Conservation (phyloP, 129 eudicot species). For the Chrysanthemum lavandulifolium region DNA sequence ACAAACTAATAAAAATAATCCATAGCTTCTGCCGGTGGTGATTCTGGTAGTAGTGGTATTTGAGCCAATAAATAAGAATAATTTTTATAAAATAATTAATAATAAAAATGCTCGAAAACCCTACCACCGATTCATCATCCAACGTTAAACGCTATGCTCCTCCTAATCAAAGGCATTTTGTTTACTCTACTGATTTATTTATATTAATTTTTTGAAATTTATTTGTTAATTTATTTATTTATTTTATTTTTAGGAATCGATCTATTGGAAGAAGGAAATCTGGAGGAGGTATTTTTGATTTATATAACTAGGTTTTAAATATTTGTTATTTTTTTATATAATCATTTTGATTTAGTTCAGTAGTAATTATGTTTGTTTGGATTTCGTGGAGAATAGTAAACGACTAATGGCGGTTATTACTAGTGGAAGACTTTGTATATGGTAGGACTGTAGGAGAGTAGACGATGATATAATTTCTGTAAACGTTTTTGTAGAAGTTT, state of each 20-base stretch:
- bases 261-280: constrained; percentile 84
- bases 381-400: not conserved
- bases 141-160: constrained; percentile 83
- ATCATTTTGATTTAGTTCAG: not conserved
- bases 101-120: constrained; percentile 64
- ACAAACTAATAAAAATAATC: not conserved
- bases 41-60: too few relatives aligned
- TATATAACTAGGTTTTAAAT: too few relatives aligned
- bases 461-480: too few relatives aligned
- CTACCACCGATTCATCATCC: constrained; percentile 54
- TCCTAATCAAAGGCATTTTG: constrained; percentile 64
- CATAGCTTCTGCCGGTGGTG: too few relatives aligned
- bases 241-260: constrained; percentile 50
- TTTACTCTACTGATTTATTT: not conserved
- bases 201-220: not conserved
- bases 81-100: not conserved
- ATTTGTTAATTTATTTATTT: not conserved
- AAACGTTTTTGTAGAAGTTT: too few relatives aligned
- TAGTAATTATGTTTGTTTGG: constrained; percentile 1
- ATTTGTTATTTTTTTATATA: not conserved
- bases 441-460: too few relatives aligned
- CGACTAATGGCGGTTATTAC: too few relatives aligned
- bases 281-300: constrained; percentile 55
- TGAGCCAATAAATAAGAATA: too few relatives aligned
- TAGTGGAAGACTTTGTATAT: too few relatives aligned